Base-by-base conservation (phyloP, 345 rosid species). In the Raphanus raphanistrum region DNA sequence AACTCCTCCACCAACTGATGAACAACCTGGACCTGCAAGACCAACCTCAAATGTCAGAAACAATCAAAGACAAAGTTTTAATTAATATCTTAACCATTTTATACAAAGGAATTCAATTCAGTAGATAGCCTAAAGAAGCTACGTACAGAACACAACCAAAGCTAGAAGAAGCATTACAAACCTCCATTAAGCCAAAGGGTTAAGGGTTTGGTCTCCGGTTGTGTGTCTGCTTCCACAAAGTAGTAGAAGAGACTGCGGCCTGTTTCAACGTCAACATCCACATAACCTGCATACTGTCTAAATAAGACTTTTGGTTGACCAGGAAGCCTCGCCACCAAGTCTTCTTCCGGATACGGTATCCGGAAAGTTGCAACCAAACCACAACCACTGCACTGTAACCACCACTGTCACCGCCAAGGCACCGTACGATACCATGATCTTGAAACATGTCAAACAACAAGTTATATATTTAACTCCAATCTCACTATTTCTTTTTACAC, bases 151-250 rank as follows among this genome's bases (percentile, higher is more conserved):
- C 48, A 1, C 4, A 12, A 13, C 54, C 6, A 48, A 48, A n/a
- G 7, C 52, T 12, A 48, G 2, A 5, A 48, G 41, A 43, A 13
- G 13, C 10, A 65, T 1, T 1, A 71, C 70, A n/a, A 33, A 90
- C 94, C 96, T 88, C 97, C 97, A 84, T 91, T 93, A 83, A 91
- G 97, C 98, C 94, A 93, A 61, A 93, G 90, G 74, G 96, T 74
- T 21, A 93, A 91, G 48, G 98, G 94, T 77, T 87, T 91, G 28
- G 65, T 78, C 28, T 77, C 70, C n/a, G 92, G 86, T 28, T 88
- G 76, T 54, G 76, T 75, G 4, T 83, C 87, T 17, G 97, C 94
- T 72, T 91, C 96, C 13, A 88, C 94, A 50, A 87, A 93, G 87
- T 91, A 93, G 77, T 93, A 93, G 73, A 91, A 93, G 86, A 93